Conservation (phyloP, 140 eudicot genomes). For the Senecio squalidus region DNA sequence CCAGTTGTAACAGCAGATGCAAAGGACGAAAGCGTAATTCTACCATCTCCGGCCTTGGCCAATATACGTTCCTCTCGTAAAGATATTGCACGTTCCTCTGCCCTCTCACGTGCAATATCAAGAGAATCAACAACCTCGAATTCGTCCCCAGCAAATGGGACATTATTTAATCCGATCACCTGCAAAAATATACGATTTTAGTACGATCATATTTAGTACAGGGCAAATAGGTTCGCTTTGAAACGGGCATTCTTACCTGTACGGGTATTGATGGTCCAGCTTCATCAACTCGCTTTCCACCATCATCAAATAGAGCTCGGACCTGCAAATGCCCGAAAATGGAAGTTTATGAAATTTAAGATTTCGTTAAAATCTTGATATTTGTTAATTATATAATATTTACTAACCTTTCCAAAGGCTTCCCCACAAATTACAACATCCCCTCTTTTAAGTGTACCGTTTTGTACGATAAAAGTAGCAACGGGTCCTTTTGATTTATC, state of each 20-base stretch:
- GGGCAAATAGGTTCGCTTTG: neutral
- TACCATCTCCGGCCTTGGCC: constrained; percentile 91
- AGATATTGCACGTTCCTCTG: constrained; percentile 66
- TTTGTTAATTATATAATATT: neutral
- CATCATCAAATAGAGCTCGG: constrained; percentile 89
- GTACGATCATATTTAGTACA: neutral
- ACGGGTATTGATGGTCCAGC: constrained; percentile 98
- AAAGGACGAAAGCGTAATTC: constrained; percentile 77
- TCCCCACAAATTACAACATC: constrained; percentile 85
- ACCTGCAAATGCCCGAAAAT: constrained; percentile 40
- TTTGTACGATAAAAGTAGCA: constrained; percentile 93
- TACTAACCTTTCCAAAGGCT: constrained; percentile 93
- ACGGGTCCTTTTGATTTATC: constrained; percentile 94
- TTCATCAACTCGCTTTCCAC: constrained; percentile 72
- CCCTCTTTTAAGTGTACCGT: constrained; percentile 86
- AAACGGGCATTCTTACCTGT: constrained; percentile 47
- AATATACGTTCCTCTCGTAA: constrained; percentile 65
- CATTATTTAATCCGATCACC: constrained; percentile 91
- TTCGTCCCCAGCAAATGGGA: constrained; percentile 92
- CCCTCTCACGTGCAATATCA: constrained; percentile 77
- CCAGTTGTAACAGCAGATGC: constrained; percentile 89
- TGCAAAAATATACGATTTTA: too few species aligned
- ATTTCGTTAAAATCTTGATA: constrained; percentile 2
- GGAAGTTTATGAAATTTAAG: neutral
- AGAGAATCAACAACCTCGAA: constrained; percentile 90